Evolutionary conservation across 164 flowering plant genomes (phyloP).

Genomic region (Cinnamomum chago): DNA sequence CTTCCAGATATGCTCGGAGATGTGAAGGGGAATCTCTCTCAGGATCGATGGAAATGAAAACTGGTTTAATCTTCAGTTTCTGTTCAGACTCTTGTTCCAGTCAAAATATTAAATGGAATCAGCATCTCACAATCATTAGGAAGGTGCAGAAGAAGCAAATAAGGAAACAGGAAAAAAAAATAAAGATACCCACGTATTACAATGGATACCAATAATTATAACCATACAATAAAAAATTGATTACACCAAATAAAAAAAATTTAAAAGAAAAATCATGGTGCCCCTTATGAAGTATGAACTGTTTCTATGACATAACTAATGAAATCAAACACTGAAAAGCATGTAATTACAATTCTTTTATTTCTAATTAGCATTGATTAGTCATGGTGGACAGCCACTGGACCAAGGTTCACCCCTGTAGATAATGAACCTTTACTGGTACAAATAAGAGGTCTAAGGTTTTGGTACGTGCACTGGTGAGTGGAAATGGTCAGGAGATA

Average conservation of each 20-base stretch:
- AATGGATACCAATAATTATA: neutral
- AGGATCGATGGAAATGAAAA: conserved; percentile 84
- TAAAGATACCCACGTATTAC: neutral
- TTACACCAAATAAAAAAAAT: neutral
- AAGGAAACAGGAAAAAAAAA: neutral
- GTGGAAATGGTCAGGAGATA: too few species aligned
- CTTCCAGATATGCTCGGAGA: conserved; percentile 75
- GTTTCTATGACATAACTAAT: neutral
- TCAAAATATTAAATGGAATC: conserved; percentile 16
- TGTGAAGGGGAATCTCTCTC: conserved; percentile 77
- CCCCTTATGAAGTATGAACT: neutral
- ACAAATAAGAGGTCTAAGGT: too few species aligned
- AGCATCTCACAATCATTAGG: neutral
- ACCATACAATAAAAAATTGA: neutral
- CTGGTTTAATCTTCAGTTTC: conserved; percentile 50
- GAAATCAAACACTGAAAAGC: conserved; percentile 3
- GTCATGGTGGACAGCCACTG: neutral
- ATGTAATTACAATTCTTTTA: neutral
- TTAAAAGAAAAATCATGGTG: too few species aligned
- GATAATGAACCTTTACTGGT: too few species aligned
- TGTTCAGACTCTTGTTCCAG: conserved; percentile 27
- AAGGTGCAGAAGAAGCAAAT: neutral
- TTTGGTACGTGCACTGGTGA: too few species aligned
- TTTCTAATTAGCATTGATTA: neutral
- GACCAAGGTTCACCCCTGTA: too few species aligned